Base-by-base conservation (phyloP, 352 stramenopile genomes). In the Phytopythium cucurbitacearum region DNA sequence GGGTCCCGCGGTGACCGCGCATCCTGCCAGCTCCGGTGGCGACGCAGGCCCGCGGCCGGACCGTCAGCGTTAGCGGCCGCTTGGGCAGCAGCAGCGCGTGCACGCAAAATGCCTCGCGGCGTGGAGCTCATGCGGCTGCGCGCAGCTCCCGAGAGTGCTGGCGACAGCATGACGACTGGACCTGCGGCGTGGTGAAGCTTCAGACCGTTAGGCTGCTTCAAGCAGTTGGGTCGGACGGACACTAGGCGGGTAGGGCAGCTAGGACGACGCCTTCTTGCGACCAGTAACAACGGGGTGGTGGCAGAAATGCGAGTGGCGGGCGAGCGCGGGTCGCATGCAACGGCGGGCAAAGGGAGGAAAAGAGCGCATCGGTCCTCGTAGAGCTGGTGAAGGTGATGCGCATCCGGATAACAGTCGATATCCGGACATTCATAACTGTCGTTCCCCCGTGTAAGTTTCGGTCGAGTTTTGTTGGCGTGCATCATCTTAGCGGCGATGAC, bases 121-220 rank as follows among this genome's bases (percentile, higher is more conserved):
- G 62, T 71, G 47, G 67, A 67, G 53, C 60, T 76, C 43, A 64
- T 61, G 16, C 71, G 79, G 41, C 66, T 71, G 40, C 67, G 73
- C 36, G 71, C 67, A 12, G 73, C 78, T 35, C 78, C 78, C 1
- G 75, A 87, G 7, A 89, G 60, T n/a, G 78, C 78, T 5, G 78
- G 78, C 45, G 78, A 89, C 59, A 73, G 67, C 78, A 88, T 87
- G 34, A 32, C 12, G 40, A n/a, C 40, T 12, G 21, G 21, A 28
- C 21, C 21, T 28, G 21, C 21, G 21, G 21, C 21, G 21, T 28
- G 21, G 21, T 28, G 21, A 28, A 28, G 7, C n/a, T 35, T 43
- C 33, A 41, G 33, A 16, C 32, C n/a, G 32, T 33, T 12, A 34
- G 12, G 8, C 16, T 34, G 8, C 21, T 28, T 28, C 21, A 28